Evolutionary conservation across 2,329 filamentous ascomycete species (phyloP), one percentile per base, ranked within the genome.

Genomic region (Gremmenia infestans): DNA sequence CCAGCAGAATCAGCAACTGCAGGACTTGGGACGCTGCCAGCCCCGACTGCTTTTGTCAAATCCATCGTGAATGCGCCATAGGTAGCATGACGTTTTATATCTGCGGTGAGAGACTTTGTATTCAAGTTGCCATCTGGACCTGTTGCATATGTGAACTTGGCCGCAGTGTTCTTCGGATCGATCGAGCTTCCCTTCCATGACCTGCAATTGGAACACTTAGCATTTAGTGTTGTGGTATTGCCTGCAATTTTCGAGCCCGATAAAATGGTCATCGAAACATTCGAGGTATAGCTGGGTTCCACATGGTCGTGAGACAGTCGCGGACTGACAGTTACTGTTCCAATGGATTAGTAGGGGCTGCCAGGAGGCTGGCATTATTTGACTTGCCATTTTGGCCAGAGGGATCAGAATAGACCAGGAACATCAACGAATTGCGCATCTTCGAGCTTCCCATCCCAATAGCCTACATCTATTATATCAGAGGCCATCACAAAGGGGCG

Each of bases 1-100:
- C 68, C 50, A 58, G 65, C 48, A n/a, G 60, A 52, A 45, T 62
- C 60, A 2, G 54, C 49, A 2, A 49, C 54, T 4, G 54, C 48
- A 22, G 74, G 70, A 19, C 72, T 67, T 1, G 79, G 76, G 1
- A 77, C 69, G 4, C 74, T 75, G 4, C 68, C 70, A 2, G 65
- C 53, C 2, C 79, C 80, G 4, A 76, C 73, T 0, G 82, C 82
- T 43, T 72, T 72, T 23, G 72, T 72, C 68, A 86, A 72, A 65
- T 86, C 76, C 67, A 86, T 76, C 2, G 69, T 73, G 67, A 86
- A 86, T 6, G 69, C 67, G 46, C 83, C 82, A 60, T 79, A 81
- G 46, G 73, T 73, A 43, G 70, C 66, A 66, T 86, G 83, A 43
- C 77, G 76, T 63, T 76, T 76, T 53, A 85, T 72, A 11, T 71